These are phyloP conservation scores for Xylogone sp. DNA, from an alignment of 2,329 filamentous ascomycete genomes.

Conservation along the genomic window DNA sequence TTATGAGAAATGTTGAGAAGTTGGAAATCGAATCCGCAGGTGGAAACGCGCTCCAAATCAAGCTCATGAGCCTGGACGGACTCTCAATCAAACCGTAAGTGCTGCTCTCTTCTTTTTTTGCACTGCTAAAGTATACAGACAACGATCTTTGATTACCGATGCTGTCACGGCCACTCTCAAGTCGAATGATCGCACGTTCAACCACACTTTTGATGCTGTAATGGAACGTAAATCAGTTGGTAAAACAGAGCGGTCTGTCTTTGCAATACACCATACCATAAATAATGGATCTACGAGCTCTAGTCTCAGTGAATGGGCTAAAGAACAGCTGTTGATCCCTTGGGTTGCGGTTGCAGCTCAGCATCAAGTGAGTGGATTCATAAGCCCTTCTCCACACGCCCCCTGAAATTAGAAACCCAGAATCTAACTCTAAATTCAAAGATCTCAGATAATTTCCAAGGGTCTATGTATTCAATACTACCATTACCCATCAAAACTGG, in stretches of 20 bases:
- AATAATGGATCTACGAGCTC: slow-evolving; percentile 11
- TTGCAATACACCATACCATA: slow-evolving; percentile 28
- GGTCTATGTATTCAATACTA: slow-evolving; percentile 29
- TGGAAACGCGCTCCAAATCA: slow-evolving; percentile 1
- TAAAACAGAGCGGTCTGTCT: slow-evolving; percentile 6
- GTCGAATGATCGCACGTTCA: slow-evolving; percentile 6
- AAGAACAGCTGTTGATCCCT: slow-evolving; percentile 23
- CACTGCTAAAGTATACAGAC: too few relatives aligned
- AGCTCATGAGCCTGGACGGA: too few relatives aligned
- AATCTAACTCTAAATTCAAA: neutral
- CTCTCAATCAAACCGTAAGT: slow-evolving; percentile 10
- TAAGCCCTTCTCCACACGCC: neutral
- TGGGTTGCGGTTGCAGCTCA: slow-evolving; percentile 31
- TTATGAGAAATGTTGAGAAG: slow-evolving; percentile 27
- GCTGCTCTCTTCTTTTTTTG: too few relatives aligned
- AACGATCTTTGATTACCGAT: too few relatives aligned
- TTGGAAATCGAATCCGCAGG: slow-evolving; percentile 15
- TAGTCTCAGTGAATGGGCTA: slow-evolving; percentile 24
- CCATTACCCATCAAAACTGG: slow-evolving; percentile 26
- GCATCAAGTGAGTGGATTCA: slow-evolving; percentile 14
- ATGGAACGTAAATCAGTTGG: slow-evolving; percentile 5
- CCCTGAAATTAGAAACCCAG: neutral
- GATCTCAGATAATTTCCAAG: slow-evolving; percentile 9
- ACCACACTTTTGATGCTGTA: slow-evolving; percentile 13
- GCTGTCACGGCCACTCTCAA: too few relatives aligned